These are phyloP conservation scores for Didymella keratinophila DNA, from an alignment of 2,329 filamentous ascomycete species.

Conservation along the genomic window DNA sequence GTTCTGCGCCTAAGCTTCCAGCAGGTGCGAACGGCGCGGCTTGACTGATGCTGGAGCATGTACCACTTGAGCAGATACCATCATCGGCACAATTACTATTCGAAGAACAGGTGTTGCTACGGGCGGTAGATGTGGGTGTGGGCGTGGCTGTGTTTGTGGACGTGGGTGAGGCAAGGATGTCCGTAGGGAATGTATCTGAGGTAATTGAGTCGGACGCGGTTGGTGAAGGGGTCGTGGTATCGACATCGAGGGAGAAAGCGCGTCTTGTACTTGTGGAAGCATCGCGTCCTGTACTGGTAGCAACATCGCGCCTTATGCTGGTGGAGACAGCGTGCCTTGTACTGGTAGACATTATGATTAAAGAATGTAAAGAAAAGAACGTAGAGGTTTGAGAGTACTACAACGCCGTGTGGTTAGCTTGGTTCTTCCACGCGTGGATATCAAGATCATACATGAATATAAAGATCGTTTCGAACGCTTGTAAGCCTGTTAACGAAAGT, in stretches of 20 bases:
- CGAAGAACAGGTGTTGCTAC: constrained; percentile 31
- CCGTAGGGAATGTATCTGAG: not conserved
- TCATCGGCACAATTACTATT: constrained; percentile 37
- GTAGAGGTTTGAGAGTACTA: constrained; percentile 8
- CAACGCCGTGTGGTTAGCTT: not conserved
- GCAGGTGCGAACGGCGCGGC: constrained; percentile 31
- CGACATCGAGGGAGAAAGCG: constrained; percentile 22
- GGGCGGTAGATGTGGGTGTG: constrained; percentile 15
- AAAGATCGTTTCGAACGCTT: constrained; percentile 20
- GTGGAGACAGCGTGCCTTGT: constrained; percentile 21
- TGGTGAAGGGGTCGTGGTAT: constrained; percentile 23
- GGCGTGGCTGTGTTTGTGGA: constrained; percentile 1
- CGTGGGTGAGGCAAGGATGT: not conserved
- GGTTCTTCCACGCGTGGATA: not conserved
- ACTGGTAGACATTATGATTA: constrained; percentile 44
- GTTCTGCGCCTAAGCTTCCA: constrained; percentile 22
- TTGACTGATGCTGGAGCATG: constrained; percentile 29
- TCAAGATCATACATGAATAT: constrained; percentile 14
- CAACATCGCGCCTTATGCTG: constrained; percentile 20
- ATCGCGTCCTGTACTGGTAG: constrained; percentile 27
- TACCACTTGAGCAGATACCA: constrained; percentile 33
- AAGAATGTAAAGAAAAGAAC: constrained; percentile 16
- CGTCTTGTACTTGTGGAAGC: constrained; percentile 29
- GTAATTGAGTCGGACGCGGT: constrained; percentile 8
- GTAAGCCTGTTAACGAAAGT: constrained; percentile 28